phyloP scores from a whole-genome alignment of 495 filamentous ascomycete species.

The Xylaria palmicola region DNA sequence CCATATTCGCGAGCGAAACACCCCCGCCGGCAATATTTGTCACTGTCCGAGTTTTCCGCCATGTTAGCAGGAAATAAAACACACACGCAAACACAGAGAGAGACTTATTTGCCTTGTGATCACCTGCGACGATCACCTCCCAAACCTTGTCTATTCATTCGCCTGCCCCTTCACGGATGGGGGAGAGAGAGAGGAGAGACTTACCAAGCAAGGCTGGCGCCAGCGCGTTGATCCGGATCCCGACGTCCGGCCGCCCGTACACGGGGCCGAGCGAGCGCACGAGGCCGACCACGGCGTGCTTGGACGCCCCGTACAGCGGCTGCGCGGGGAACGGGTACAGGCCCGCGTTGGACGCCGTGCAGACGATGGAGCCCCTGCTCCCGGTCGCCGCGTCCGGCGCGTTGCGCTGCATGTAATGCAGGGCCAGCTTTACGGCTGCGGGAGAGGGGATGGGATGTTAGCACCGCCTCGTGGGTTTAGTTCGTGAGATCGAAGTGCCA shows the following conservation, averaged over 20 bases:
- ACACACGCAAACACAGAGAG: too few species aligned
- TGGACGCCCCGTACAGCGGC: constrained; percentile 53
- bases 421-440: constrained; percentile 49
- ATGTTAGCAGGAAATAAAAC: too few species aligned
- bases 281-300: constrained; percentile 51
- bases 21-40: constrained; percentile 48
- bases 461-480: background rate
- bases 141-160: constrained; percentile 12
- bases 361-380: constrained; percentile 51
- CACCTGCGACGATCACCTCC: background rate
- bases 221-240: constrained; percentile 55
- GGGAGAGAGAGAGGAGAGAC: constrained; percentile 4
- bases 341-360: constrained; percentile 58
- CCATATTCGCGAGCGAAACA: constrained; percentile 49
- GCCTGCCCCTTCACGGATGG: background rate
- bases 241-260: constrained; percentile 31
- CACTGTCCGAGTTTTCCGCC: constrained; percentile 28
- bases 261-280: constrained; percentile 47
- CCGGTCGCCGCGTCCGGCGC: constrained; percentile 11
- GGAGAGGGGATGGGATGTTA: background rate
- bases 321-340: constrained; percentile 57
- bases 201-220: constrained; percentile 53
- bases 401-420: constrained; percentile 54
- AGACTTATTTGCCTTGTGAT: too few species aligned
- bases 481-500: background rate